Conservation (phyloP, 306 rosid genomes). For the Parietaria judaica region DNA sequence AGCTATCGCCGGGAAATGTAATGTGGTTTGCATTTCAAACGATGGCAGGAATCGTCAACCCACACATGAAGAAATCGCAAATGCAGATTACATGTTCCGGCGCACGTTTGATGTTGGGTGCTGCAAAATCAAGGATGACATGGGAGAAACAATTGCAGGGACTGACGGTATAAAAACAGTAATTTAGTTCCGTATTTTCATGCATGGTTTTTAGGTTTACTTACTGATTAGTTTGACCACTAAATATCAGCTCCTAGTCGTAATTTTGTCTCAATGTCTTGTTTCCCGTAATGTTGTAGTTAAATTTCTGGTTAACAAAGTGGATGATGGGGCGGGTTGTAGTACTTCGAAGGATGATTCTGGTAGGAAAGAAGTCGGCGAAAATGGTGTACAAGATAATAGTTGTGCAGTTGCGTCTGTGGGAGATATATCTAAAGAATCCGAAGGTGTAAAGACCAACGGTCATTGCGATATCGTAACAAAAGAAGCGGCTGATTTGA, state of each 20-base stretch:
- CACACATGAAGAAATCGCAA: conserved; percentile 35
- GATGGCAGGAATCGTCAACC: conserved; percentile 58
- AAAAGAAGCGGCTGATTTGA: conserved; percentile 27
- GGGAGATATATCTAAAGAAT: conserved; percentile 20
- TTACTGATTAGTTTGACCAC: neutral
- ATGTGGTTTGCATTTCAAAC: conserved; percentile 56
- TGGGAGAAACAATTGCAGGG: conserved; percentile 50
- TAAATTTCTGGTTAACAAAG: conserved; percentile 52
- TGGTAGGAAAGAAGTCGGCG: conserved; percentile 32
- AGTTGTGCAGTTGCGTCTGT: conserved; percentile 26
- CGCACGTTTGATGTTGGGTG: conserved; percentile 69
- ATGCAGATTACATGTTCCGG: conserved; percentile 65
- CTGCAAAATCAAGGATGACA: conserved; percentile 32
- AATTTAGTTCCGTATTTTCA: neutral
- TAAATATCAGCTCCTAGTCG: conserved; percentile 8
- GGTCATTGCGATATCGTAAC: conserved; percentile 16
- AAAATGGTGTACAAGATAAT: conserved; percentile 19
- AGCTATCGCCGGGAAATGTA: conserved; percentile 86
- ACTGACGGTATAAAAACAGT: conserved; percentile 37
- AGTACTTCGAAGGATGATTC: conserved; percentile 27
- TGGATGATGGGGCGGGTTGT: conserved; percentile 30
- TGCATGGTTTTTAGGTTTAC: neutral
- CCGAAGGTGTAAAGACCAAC: conserved; percentile 15
- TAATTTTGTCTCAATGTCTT: conserved; percentile 23
- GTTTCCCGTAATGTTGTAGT: conserved; percentile 57